A percentile compares a stretch with the other conserved stretches of the same genome.
Evolutionary conservation across 1,284 basidiomycete species (phyloP).

Genomic region (Melampsora americana): DNA sequence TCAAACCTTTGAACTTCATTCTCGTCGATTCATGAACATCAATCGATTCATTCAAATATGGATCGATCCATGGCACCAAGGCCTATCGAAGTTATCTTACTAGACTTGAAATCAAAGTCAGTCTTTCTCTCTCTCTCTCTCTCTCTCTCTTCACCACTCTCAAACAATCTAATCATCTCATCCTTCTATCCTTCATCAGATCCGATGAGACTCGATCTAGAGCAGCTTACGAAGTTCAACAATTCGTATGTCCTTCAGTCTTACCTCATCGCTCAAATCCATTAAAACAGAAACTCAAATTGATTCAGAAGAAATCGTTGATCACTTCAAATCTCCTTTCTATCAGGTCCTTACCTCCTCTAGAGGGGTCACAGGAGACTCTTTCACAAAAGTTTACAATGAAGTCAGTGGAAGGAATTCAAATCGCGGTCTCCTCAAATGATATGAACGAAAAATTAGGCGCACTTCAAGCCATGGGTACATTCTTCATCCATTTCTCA

Average conservation of each 20-base stretch:
- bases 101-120: slow-evolving; percentile 43
- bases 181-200: slow-evolving; percentile 16
- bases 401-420: slow-evolving; percentile 44
- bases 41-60: slow-evolving; percentile 17
- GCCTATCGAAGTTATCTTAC: slow-evolving; percentile 42
- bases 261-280: not conserved
- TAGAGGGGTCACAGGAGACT: slow-evolving; percentile 43
- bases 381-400: slow-evolving; percentile 44
- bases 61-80: slow-evolving; percentile 43
- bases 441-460: slow-evolving; percentile 45
- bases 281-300: not conserved
- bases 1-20: too few species aligned
- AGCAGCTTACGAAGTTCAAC: slow-evolving; percentile 43
- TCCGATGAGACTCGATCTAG: slow-evolving; percentile 43
- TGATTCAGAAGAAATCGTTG: not conserved
- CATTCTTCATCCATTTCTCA: not conserved
- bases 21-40: too few species aligned
- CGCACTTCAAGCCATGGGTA: slow-evolving; percentile 44
- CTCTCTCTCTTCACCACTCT: not conserved
- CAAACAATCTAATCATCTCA: not conserved
- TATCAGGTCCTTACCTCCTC: slow-evolving; percentile 41
- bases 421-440: slow-evolving; percentile 42
- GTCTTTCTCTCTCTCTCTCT: not conserved
- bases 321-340: not conserved
- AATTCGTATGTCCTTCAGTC: slow-evolving; percentile 32